Evolutionary conservation across 176 grass and related monocot genomes (phyloP).

Genomic region (Pontederia paniculata): DNA sequence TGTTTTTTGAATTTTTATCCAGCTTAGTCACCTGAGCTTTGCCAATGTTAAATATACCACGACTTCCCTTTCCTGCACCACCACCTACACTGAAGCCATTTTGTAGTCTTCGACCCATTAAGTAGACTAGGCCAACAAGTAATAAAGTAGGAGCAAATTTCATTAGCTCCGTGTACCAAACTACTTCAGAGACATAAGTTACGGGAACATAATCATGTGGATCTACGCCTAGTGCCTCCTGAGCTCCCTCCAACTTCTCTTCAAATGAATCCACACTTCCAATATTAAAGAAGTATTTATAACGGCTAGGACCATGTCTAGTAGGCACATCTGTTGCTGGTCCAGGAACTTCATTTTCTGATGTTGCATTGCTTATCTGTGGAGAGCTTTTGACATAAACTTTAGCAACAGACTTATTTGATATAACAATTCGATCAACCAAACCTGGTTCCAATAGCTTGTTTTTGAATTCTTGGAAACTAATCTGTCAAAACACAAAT

Average conservation of each 20-base stretch:
- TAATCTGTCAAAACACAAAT: conserved; percentile 57
- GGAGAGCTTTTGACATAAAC: conserved; percentile 59
- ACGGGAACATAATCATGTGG: conserved; percentile 78
- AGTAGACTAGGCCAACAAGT: conserved; percentile 55
- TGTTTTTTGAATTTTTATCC: conserved; percentile 94
- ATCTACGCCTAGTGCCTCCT: conserved; percentile 54
- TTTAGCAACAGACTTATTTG: conserved; percentile 82
- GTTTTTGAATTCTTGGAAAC: conserved; percentile 95
- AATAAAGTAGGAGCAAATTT: conserved; percentile 47
- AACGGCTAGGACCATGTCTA: conserved; percentile 33
- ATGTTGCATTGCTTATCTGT: conserved; percentile 24
- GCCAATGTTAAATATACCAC: conserved; percentile 72
- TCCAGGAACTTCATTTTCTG: conserved; percentile 33
- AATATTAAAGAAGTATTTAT: conserved; percentile 87
- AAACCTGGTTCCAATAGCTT: conserved; percentile 75
- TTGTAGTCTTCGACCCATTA: conserved; percentile 35
- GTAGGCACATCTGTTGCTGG: conserved; percentile 35
- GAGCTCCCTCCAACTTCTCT: conserved; percentile 78
- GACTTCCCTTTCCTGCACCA: conserved; percentile 40
- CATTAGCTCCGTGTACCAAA: conserved; percentile 55
- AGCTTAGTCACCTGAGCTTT: conserved; percentile 82
- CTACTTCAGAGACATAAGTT: conserved; percentile 50
- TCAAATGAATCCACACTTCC: conserved; percentile 92
- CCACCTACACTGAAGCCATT: conserved; percentile 66
- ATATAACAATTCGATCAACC: conserved; percentile 83